Conservation (phyloP, 2,329 filamentous ascomycete genomes). For the Aspergillus neoniger region DNA sequence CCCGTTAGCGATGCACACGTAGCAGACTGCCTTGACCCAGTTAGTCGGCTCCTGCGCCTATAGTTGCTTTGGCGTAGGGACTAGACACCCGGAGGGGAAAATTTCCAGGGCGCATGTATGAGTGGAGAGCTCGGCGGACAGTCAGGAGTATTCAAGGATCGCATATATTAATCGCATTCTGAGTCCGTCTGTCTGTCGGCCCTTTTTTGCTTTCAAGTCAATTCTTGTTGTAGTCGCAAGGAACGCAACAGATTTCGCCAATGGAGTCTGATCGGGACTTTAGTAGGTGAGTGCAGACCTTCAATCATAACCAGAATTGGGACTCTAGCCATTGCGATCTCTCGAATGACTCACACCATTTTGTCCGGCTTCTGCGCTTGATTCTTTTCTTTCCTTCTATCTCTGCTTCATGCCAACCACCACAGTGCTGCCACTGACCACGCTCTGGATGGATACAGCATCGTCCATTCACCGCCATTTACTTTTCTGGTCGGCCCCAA, state of each 20-base stretch:
- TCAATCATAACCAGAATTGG: background rate
- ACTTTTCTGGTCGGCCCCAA: constrained; percentile 50
- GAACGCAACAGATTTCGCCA: constrained; percentile 4
- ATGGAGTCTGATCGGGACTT: constrained; percentile 19
- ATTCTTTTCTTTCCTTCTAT: background rate
- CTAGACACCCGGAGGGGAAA: background rate
- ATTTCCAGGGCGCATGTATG: background rate
- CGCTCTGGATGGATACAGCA: constrained; percentile 33
- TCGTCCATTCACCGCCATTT: constrained; percentile 48
- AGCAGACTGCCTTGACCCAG: constrained; percentile 29
- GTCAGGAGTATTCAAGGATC: background rate
- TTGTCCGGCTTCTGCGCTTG: background rate
- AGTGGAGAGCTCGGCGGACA: background rate
- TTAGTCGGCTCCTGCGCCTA: constrained; percentile 24
- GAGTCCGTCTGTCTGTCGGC: background rate
- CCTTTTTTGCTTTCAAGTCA: background rate
- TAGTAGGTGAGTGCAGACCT: constrained; percentile 14
- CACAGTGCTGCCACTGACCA: constrained; percentile 23
- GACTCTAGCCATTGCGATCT: background rate
- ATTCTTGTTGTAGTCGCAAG: background rate
- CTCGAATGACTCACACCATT: constrained; percentile 4
- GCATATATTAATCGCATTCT: constrained; percentile 1
- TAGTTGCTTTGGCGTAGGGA: constrained; percentile 15
- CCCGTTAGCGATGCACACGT: constrained; percentile 40
- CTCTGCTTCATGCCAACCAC: constrained; percentile 15